Evolutionary conservation across 345 rosid species (phyloP), one percentile per base, ranked within the genome.

Genomic region (Syzygium grande): DNA sequence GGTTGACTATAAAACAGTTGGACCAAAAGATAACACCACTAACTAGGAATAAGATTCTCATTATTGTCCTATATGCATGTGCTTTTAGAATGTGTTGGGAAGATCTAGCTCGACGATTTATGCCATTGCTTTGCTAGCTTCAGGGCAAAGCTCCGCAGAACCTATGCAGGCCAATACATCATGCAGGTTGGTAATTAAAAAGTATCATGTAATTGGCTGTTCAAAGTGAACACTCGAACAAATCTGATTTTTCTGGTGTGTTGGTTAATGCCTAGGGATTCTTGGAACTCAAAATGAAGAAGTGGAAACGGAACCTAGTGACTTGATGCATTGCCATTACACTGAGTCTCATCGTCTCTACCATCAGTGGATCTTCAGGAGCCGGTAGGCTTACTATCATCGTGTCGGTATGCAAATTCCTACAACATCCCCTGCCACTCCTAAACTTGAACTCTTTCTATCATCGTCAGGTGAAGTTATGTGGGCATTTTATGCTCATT

Each of bases 161-260:
- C 98, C 14, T 95, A 92, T 53, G 98, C 96, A 15, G 97, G 97
- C 63, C 95, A 95, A 73, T 95, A 22, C 86, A 90, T 95, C 85
- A 94, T 95, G 95, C 93, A 95, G 95, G 96, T 92, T 27, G 88
- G 6, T 10, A 52, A 9, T 30, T 22, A 30, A 52, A 11, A 73
- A 55, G 22, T 22, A 10, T 55, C 59, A 8, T 55, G 59, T 55
- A 22, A 55, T 22, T 55, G 8, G 59, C 27, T 21, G 23, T 21
- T 21, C 22, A 55, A 55, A 55, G 59, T 21, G 59, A 22, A 55
- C 59, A 55, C 27, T 55, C 9, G 59, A 22, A 55, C 23, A 23
- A 23, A 55, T 21, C 59, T 21, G 59, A 55, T 22, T 55, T 55
- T 55, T 22, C 9, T 55, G 49, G 65, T 53, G 2, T 22, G 11